phyloP scores from a whole-genome alignment of 306 rosid species.

The Corylus avellana region DNA sequence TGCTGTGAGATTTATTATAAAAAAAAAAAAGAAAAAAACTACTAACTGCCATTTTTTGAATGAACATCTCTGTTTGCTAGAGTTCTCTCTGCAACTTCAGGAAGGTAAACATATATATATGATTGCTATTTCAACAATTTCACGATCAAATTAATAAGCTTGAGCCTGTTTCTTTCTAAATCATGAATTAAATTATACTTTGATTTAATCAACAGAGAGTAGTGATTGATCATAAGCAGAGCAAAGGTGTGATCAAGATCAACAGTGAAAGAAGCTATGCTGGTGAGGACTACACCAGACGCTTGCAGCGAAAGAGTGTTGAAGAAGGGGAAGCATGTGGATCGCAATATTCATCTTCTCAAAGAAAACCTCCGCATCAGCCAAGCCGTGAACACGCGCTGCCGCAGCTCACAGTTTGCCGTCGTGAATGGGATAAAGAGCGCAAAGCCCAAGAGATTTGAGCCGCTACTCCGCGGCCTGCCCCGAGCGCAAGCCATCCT shows the following conservation, averaged over 20 bases:
- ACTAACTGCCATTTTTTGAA: constrained; percentile 35
- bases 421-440: constrained; percentile 14
- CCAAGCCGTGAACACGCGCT: constrained; percentile 5
- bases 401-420: constrained; percentile 5
- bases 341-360: constrained; percentile 12
- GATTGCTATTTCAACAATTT: constrained; percentile 7
- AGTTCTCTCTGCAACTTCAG: constrained; percentile 31
- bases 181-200: too few relatives aligned
- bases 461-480: constrained; percentile 15
- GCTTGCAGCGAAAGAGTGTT: constrained; percentile 33
- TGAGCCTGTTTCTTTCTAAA: background rate
- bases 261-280: constrained; percentile 63
- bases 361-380: constrained; percentile 17
- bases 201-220: too few relatives aligned
- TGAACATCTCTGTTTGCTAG: constrained; percentile 7
- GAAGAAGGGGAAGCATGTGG: constrained; percentile 38
- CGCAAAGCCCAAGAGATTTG: constrained; percentile 31
- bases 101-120: constrained; percentile 27
- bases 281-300: constrained; percentile 46
- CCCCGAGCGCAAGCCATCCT: constrained; percentile 47
- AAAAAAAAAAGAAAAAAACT: constrained; percentile 4
- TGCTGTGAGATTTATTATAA: background rate
- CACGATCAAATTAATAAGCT: background rate
- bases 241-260: constrained; percentile 44
- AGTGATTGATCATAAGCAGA: too few relatives aligned